Conservation (phyloP, 2,329 filamentous ascomycete genomes). For the Neonectria magnoliae region DNA sequence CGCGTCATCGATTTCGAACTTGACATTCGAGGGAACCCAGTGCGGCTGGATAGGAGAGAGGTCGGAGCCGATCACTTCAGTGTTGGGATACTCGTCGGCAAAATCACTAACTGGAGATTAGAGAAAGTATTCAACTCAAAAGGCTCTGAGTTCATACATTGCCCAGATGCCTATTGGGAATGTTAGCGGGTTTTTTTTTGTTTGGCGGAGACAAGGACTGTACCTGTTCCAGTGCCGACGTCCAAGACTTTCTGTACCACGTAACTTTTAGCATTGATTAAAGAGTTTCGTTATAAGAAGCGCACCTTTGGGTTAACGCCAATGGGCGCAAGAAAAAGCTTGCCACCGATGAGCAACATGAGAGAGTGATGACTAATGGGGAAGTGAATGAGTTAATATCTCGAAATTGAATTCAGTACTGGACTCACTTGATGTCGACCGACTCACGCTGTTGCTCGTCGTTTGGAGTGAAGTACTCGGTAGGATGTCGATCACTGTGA, state of each 20-base stretch:
- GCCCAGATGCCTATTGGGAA: constrained; percentile 35
- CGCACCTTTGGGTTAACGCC: constrained; percentile 30
- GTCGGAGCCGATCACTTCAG: constrained; percentile 35
- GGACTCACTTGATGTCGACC: constrained; percentile 37
- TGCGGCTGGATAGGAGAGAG: constrained; percentile 36
- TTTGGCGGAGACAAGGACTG: not conserved
- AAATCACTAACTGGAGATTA: constrained; percentile 22
- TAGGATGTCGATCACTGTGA: constrained; percentile 36
- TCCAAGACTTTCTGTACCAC: constrained; percentile 32
- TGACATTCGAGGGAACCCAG: constrained; percentile 35
- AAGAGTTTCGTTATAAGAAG: not conserved
- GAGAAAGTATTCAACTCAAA: not conserved
- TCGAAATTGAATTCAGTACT: not conserved
- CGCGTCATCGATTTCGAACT: constrained; percentile 37
- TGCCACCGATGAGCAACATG: constrained; percentile 28
- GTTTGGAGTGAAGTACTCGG: constrained; percentile 39
- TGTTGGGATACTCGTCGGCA: constrained; percentile 33
- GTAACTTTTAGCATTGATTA: not conserved
- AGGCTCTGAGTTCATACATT: constrained; percentile 21
- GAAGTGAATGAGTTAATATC: not conserved
- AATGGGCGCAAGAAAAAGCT: constrained; percentile 35
- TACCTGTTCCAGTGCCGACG: constrained; percentile 36
- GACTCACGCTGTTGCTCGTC: constrained; percentile 39
- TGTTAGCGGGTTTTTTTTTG: not conserved
- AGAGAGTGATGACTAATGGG: constrained; percentile 35